Evolutionary conservation across 257 asterid genomes (phyloP), one percentile per base, ranked within the genome.

Genomic region (Mitragyna speciosa): DNA sequence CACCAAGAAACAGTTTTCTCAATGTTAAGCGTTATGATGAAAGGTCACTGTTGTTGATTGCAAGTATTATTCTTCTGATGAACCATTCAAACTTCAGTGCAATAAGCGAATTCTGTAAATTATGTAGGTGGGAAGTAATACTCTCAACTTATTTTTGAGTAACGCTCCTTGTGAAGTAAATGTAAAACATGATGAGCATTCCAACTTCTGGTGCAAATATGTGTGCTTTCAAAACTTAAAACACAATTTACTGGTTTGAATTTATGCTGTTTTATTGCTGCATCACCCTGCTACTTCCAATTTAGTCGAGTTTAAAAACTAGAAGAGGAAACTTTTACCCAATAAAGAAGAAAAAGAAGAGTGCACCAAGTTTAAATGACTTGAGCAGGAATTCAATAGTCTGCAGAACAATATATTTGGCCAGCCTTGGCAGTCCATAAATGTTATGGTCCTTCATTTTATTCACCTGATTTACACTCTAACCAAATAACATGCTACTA

Each of bases 181-280:
- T n/a, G n/a, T n/a, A n/a, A n/a, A n/a, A n/a, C n/a, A n/a, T n/a
- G 72, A 30, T 31, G 2, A 28, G 71, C n/a, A 1, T 36, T 36
- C n/a, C 72, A 31, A 39, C 48, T 0, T 49, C 11, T 28, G 28
- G 49, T 73, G 64, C 64, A 17, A 12, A 28, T 49, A 7, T 20
- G 43, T 72, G 30, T 5, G 19, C 61, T 49, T 24, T 71, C 28
- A 51, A 36, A 77, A 24, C 83, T 76, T 15, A 41, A 75, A 71
- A 54, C 65, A 52, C 4, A 2, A 3, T 15, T 52, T 15, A 16
- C 58, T 2, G 58, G 16, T 52, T 52, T 15, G 58, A 51, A 15
- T 51, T 17, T 17, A 51, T 51, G 22, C 19, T 51, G 19, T 51
- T 15, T 0, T 51, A 51, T 51, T 51, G 6, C 16, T 15, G n/a